A percentile compares a stretch with the other conserved stretches of the same genome.
Evolutionary conservation across 2,329 filamentous ascomycete genomes (phyloP).

Genomic region (Pseudogymnoascus sp.): DNA sequence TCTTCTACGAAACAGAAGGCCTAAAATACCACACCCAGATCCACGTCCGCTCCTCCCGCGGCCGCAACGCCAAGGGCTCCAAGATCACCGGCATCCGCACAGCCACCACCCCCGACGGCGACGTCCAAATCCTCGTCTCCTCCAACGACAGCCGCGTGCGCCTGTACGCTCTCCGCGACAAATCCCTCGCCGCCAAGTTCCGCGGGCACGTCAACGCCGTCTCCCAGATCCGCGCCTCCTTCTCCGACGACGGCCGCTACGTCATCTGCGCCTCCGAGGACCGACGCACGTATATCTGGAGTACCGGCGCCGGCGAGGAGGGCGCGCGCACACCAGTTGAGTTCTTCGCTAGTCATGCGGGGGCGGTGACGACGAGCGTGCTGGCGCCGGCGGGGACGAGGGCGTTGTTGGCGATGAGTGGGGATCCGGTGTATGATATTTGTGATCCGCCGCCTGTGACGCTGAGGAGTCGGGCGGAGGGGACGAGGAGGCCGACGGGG

Average conservation of each 20-base stretch:
- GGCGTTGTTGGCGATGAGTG: slow-evolving; percentile 67
- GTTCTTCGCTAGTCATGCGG: slow-evolving; percentile 81
- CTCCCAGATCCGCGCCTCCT: slow-evolving; percentile 82
- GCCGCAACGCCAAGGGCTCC: slow-evolving; percentile 90
- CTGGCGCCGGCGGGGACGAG: slow-evolving; percentile 75
- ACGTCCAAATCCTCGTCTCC: slow-evolving; percentile 78
- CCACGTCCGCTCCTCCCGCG: slow-evolving; percentile 84
- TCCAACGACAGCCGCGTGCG: slow-evolving; percentile 92
- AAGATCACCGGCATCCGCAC: slow-evolving; percentile 95
- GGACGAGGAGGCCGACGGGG: slow-evolving; percentile 28
- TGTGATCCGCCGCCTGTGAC: slow-evolving; percentile 92
- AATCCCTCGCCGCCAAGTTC: slow-evolving; percentile 79
- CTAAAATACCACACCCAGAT: slow-evolving; percentile 77
- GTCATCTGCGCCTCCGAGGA: slow-evolving; percentile 93
- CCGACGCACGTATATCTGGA: slow-evolving; percentile 84
- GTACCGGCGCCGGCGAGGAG: slow-evolving; percentile 47
- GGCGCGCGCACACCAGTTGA: slow-evolving; percentile 61
- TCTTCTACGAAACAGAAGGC: slow-evolving; percentile 89
- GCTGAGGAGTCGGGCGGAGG: slow-evolving; percentile 64
- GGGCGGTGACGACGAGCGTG: slow-evolving; percentile 80
- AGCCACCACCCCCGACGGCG: slow-evolving; percentile 49
- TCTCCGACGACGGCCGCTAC: slow-evolving; percentile 79
- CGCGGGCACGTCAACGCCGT: slow-evolving; percentile 83
- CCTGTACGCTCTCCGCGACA: slow-evolving; percentile 80
- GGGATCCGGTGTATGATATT: slow-evolving; percentile 85